Conservation (phyloP, 2,329 filamentous ascomycete species). For the Penicillium sp. region DNA sequence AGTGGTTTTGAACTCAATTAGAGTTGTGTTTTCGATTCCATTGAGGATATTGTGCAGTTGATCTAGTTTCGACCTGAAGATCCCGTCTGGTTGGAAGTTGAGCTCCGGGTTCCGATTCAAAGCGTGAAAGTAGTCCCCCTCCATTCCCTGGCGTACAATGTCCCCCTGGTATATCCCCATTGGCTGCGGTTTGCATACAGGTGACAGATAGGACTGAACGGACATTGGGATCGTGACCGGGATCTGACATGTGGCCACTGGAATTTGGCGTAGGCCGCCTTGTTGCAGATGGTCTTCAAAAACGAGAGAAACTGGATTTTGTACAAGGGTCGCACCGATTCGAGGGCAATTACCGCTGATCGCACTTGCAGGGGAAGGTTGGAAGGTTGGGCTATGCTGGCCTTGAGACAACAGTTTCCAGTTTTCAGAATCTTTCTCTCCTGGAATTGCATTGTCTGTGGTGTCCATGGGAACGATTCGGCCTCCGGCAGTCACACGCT, state of each 20-base stretch:
- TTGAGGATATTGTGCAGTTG: background rate
- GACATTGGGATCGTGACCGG: conserved; percentile 15
- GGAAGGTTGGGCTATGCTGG: background rate
- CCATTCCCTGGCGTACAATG: background rate
- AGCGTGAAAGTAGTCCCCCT: background rate
- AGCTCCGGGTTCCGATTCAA: background rate
- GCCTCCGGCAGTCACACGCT: conserved; percentile 55
- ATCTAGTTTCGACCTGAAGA: background rate
- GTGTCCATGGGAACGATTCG: conserved; percentile 52
- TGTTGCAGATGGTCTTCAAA: conserved; percentile 12
- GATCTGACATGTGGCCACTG: background rate
- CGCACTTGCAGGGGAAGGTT: background rate
- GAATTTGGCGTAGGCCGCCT: background rate
- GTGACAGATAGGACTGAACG: background rate
- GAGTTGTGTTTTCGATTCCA: background rate
- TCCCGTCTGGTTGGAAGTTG: background rate
- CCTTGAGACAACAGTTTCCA: background rate
- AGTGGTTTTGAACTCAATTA: background rate
- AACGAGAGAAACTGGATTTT: background rate
- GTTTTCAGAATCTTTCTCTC: background rate
- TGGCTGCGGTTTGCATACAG: background rate
- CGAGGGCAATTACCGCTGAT: background rate
- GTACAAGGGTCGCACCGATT: background rate
- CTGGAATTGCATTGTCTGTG: background rate
- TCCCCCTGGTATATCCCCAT: background rate